Base-by-base conservation (phyloP, 2,329 filamentous ascomycete species). In the Fusarium coffeatum region DNA sequence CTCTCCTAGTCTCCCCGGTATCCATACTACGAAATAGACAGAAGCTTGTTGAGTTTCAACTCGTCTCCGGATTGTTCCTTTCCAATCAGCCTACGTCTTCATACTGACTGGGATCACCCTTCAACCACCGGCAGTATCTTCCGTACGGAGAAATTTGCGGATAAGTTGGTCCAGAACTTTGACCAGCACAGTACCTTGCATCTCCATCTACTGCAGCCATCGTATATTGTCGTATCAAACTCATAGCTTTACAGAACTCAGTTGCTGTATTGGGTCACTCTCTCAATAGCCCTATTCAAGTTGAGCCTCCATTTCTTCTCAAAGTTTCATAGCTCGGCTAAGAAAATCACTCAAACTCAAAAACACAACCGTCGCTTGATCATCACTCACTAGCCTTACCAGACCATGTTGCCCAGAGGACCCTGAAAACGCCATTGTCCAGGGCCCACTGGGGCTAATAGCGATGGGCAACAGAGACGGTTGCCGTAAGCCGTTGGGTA, bases 321-420 rank as follows among this genome's bases (percentile, higher is more conserved):
- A 40, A 25, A 22, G n/a, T 22, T 41, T 34, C 10, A 28, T 40
- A 30, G 47, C 55, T n/a, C 34, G 45, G 49, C 55, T 50, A 30
- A 66, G 47, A 66, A 69, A 69, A 61, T 69, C 43, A 61, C 60
- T 53, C 60, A 69, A 68, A 66, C 55, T 69, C 60, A 62, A 51
- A 42, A 42, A 20, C 23, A 20, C 49, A 69, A 46, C 37, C 34
- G 50, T 43, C 47, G 30, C 50, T 49, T 51, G 28, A 30, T 41
- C 10, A 34, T 40, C 34, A 45, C 49, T 49, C 41, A 27, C 51
- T 34, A 66, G 48, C 16, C 16, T 28, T 37, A 9, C 40, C 47
- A 57, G 34, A 42, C 48, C 32, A 61, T 48, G 30, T 32, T 48
- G 12, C 42, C 40, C 46, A 11, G 32, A 69, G 46, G 66, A 66